These are phyloP conservation scores for Lipomyces orientalis DNA, from an alignment of 805 yeast genomes.

Conservation along the genomic window DNA sequence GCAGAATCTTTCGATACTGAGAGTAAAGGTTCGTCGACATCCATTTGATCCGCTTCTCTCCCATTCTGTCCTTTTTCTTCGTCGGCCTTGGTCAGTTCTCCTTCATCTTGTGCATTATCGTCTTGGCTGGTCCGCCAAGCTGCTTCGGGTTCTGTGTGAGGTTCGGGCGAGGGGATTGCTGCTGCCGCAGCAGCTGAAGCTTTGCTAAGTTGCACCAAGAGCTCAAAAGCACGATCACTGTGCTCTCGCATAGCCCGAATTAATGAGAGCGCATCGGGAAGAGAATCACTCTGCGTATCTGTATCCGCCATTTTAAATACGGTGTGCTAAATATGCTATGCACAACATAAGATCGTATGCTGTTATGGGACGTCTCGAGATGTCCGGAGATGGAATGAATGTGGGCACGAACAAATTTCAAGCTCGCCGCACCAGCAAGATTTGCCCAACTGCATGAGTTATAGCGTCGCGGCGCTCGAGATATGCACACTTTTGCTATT, in stretches of 20 bases:
- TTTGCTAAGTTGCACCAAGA: conserved; percentile 1
- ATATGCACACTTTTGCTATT: too few species aligned
- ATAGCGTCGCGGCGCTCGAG: neutral
- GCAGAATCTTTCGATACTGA: neutral
- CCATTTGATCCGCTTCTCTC: conserved; percentile 6
- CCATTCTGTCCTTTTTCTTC: neutral
- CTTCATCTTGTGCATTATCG: neutral
- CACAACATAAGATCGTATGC: neutral
- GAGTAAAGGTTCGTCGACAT: neutral
- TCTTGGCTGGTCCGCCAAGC: neutral
- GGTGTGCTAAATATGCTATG: neutral
- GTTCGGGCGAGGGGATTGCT: conserved; percentile 17
- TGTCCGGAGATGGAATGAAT: neutral
- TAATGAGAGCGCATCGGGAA: conserved; percentile 11
- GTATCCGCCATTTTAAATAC: neutral
- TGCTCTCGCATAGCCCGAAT: conserved; percentile 19
- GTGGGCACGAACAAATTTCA: neutral
- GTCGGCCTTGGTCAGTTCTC: neutral
- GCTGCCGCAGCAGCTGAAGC: conserved; percentile 19
- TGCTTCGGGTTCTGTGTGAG: neutral
- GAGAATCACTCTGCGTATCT: neutral
- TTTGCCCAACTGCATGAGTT: too few species aligned
- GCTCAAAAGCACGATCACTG: conserved; percentile 15
- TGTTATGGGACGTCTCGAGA: too few species aligned
- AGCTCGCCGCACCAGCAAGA: neutral